phyloP scores from a whole-genome alignment of 2,329 filamentous ascomycete species.

The Rasamsonia emersonii region DNA sequence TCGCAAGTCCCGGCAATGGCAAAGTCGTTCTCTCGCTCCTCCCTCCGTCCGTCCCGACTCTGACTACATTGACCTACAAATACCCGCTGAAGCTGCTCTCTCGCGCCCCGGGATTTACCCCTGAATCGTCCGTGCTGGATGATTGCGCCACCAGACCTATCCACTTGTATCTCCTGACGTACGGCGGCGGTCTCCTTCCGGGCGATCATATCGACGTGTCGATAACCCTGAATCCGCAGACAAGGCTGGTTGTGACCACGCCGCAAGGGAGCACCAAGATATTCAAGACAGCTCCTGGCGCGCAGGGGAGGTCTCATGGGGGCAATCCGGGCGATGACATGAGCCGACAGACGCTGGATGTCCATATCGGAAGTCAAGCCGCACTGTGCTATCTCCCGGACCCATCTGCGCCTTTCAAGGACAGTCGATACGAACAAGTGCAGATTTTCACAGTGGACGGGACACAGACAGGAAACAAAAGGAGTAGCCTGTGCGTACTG shows the following conservation, averaged over 20 bases:
- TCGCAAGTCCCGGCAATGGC: slow-evolving; percentile 68
- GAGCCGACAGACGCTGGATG: slow-evolving; percentile 42
- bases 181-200: slow-evolving; percentile 85
- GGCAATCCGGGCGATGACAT: slow-evolving; percentile 21
- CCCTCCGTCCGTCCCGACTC: slow-evolving; percentile 61
- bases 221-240: slow-evolving; percentile 54
- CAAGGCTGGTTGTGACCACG: slow-evolving; percentile 56
- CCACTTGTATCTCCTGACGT: slow-evolving; percentile 83
- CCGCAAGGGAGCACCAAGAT: slow-evolving; percentile 84
- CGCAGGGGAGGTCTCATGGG: slow-evolving; percentile 1
- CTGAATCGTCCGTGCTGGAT: slow-evolving; percentile 34
- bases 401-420: slow-evolving; percentile 82
- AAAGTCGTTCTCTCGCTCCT: slow-evolving; percentile 64
- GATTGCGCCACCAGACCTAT: slow-evolving; percentile 46
- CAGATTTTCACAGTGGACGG: slow-evolving; percentile 63
- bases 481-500: slow-evolving; percentile 62
- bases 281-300: slow-evolving; percentile 61
- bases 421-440: slow-evolving; percentile 73
- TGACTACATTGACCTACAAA: slow-evolving; percentile 73
- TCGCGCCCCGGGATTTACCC: slow-evolving; percentile 56
- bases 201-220: slow-evolving; percentile 72
- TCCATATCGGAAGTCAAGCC: slow-evolving; percentile 39
- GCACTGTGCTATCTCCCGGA: slow-evolving; percentile 67
- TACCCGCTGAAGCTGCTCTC: slow-evolving; percentile 93
- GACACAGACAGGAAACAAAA: slow-evolving; percentile 25